Evolutionary conservation across 805 yeast genomes (phyloP), one percentile per base, ranked within the genome.

Genomic region (Yarrowia phangngaensis): DNA sequence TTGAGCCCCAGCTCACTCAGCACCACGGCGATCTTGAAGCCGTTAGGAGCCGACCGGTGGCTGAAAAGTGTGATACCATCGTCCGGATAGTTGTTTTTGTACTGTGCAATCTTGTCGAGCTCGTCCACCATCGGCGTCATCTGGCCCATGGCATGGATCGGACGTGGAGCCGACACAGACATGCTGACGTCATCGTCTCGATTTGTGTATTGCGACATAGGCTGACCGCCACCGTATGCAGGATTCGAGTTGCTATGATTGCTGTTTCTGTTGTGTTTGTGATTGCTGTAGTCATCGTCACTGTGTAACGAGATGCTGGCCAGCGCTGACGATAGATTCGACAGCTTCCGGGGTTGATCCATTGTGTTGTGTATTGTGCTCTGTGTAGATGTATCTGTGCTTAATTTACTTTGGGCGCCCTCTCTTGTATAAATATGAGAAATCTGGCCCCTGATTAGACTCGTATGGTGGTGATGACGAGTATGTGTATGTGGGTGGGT

Each of bases 21-120:
- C 22, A 87, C 82, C 34, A 89, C 87, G 20, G 97, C 95, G 12
- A 90, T 95, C 66, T 92, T 90, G 72, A 86, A 89, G 1, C 97
- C 97, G 65, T 89, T 89, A 20, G 97, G 97, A 1, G 96, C 96
- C 3, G 90, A 82, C 56, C 62, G 82, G 79, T 66, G 95, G 59
- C 76, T 84, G 55, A 77, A 87, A 36, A 89, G 70, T 1, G 95
- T 86, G 64, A 76, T 85, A 1, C 97, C 97, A 55, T 80, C 83
- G 14, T 74, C 65, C 8, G 95, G 95, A 56, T 80, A 83, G 59
- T 81, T 80, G 55, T 75, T 78, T 61, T 86, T 82, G 63, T 85
- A 87, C 54, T 75, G 72, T 20, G 82, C 73, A 8, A 46, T 36
- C 14, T 46, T 46, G 43, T 46, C 50, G 22, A 38, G 32, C 30